These are phyloP conservation scores for Didymella arachidicola DNA, from an alignment of 2,329 filamentous ascomycete genomes.

Conservation along the genomic window DNA sequence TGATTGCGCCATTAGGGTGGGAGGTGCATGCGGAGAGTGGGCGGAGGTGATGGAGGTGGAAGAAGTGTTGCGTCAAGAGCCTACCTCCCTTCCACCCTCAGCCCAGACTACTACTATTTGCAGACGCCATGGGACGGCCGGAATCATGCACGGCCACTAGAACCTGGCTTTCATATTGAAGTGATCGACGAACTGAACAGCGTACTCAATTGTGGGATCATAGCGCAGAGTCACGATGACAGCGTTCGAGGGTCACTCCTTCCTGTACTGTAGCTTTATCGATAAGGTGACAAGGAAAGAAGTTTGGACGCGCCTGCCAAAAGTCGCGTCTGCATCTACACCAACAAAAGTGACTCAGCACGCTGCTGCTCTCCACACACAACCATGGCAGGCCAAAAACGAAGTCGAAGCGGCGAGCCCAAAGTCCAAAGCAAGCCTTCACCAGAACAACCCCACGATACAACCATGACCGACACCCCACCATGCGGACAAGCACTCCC, in stretches of 20 bases:
- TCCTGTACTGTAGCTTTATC: constrained; percentile 17
- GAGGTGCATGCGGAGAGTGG: not conserved
- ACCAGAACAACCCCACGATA: not conserved
- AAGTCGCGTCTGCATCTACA: constrained; percentile 2
- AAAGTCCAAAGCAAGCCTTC: constrained; percentile 18
- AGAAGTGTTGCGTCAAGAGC: constrained; percentile 8
- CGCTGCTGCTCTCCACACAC: not conserved
- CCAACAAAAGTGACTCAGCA: not conserved
- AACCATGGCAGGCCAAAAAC: constrained; percentile 37
- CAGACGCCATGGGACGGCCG: not conserved
- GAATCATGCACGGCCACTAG: not conserved
- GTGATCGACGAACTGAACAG: too few species aligned
- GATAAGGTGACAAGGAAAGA: constrained; percentile 16
- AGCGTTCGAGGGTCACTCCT: not conserved
- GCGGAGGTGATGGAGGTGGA: not conserved
- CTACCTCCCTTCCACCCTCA: not conserved
- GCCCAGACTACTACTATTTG: not conserved
- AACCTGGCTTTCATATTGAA: not conserved
- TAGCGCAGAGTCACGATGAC: not conserved
- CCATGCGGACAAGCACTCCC: constrained; percentile 23
- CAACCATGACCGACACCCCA: constrained; percentile 1
- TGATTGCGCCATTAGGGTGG: constrained; percentile 17
- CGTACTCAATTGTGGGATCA: not conserved
- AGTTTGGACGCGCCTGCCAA: constrained; percentile 22
- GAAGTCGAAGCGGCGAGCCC: constrained; percentile 33